These are phyloP conservation scores for Berberis thunbergii DNA, from an alignment of 164 flowering plant genomes.

Conservation along the genomic window DNA sequence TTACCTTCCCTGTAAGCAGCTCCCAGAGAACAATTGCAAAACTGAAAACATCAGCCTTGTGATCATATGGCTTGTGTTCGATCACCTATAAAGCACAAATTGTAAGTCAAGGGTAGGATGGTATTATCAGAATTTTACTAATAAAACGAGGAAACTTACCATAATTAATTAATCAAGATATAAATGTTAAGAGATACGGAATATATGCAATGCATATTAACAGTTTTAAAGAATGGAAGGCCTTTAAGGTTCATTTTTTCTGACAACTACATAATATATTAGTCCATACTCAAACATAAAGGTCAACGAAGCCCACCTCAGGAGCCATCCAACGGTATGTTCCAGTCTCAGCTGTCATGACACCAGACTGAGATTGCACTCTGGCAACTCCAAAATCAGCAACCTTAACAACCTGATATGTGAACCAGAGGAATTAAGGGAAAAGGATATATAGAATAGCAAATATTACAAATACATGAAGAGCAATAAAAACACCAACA, in stretches of 20 bases:
- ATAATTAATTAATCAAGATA: too few species aligned
- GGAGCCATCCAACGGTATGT: conserved; percentile 99
- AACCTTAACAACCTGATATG: conserved; percentile 75
- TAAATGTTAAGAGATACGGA: too few species aligned
- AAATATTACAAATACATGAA: neutral
- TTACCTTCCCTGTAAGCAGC: conserved; percentile 37
- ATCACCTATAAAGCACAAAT: conserved; percentile 54
- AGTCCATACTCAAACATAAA: too few species aligned
- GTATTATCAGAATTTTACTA: neutral
- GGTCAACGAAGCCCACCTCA: conserved; percentile 41
- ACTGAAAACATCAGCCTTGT: conserved; percentile 40
- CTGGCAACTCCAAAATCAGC: conserved; percentile 98
- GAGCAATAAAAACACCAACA: neutral
- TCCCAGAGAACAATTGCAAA: conserved; percentile 38
- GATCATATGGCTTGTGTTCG: conserved; percentile 44
- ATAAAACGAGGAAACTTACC: too few species aligned
- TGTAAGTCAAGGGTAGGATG: neutral
- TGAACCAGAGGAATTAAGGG: neutral
- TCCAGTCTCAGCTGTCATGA: conserved; percentile 99
- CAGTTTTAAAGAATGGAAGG: too few species aligned
- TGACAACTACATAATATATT: too few species aligned
- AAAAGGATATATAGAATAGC: neutral
- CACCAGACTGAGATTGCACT: conserved; percentile 80
- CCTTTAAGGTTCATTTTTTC: too few species aligned
- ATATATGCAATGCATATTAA: too few species aligned